Base-by-base conservation (phyloP, 768 basidiomycete species). In the Lactarius vividus region DNA sequence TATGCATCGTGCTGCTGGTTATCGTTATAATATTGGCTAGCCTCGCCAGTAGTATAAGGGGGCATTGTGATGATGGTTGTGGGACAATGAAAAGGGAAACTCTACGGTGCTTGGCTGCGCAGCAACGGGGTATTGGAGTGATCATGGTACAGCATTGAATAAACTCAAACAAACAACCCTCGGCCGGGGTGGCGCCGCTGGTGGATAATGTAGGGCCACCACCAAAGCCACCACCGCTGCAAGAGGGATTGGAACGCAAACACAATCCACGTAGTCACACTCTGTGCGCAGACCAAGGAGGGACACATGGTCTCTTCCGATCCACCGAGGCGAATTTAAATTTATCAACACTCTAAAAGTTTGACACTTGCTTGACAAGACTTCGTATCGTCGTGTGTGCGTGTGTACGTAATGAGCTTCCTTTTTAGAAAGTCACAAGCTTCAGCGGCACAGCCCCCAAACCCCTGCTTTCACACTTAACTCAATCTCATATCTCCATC, bases 151-250 rank as follows among this genome's bases (percentile, higher is more conserved):
- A 66, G 65, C 65, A 37, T 9, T 18, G 3, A 13, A 33, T 58
- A 64, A 64, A 64, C 63, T 20, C 15, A 57, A 23, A 64, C 63
- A 64, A 64, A 64, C 52, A 64, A 16, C 31, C 9, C 15, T 20
- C 18, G 54, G 54, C 29, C 8, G 29, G 35, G 35, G 53, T 52
- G 29, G 54, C 54, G 31, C 28, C 54, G 49, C 13, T 26, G n/a
- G 46, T 49, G 46, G n/a, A n/a, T 13, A 15, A 13, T 5, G n/a
- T 49, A 11, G 13, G 46, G 46, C 46, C 39, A 16, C 37, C 2
- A 37, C n/a, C n/a, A n/a, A n/a, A n/a, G n/a, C n/a, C n/a, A n/a
- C n/a, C n/a, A n/a, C n/a, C 29, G 33, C 33, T 33, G 33, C 49
- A 52, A 28, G 49, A 3, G 49, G 23, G 49, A 52, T 28, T 15